A percentile compares a stretch with the other conserved stretches of the same genome.
Conservation (phyloP, 225 moss, liverwort and hornwort species). For the Marchantia paleacea region DNA sequence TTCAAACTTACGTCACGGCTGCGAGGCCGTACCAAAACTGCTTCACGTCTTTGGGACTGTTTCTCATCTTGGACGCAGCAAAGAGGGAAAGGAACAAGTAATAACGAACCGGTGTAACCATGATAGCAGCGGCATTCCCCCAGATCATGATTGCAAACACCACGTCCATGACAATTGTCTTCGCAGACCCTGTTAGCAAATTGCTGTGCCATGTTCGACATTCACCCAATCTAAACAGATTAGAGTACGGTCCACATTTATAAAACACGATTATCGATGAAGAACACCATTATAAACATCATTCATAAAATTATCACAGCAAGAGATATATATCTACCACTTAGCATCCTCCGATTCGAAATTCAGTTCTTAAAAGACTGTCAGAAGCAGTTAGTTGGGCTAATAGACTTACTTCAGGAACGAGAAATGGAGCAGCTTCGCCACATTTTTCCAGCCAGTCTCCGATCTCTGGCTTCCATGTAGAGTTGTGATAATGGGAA, state of each 20-base stretch:
- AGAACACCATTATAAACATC: too few species aligned
- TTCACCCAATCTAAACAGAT: neutral
- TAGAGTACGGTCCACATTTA: too few species aligned
- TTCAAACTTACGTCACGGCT: neutral
- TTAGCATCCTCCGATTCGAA: too few species aligned
- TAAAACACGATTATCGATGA: too few species aligned
- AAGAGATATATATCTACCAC: too few species aligned
- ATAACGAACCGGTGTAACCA: slow-evolving; percentile 38
- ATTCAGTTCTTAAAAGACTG: neutral
- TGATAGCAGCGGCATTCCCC: slow-evolving; percentile 42
- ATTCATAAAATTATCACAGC: too few species aligned
- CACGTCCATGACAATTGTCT: slow-evolving; percentile 31
- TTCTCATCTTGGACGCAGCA: neutral
- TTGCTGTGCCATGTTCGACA: slow-evolving; percentile 2
- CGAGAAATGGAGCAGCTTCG: slow-evolving; percentile 16
- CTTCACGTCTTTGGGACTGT: neutral
- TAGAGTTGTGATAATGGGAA: neutral
- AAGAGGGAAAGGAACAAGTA: neutral
- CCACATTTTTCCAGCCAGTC: slow-evolving; percentile 20
- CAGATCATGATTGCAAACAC: slow-evolving; percentile 41
- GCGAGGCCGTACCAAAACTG: neutral
- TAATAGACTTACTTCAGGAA: slow-evolving; percentile 29
- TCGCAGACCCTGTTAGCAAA: slow-evolving; percentile 24
- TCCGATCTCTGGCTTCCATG: slow-evolving; percentile 31
- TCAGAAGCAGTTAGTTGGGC: neutral